phyloP scores from a whole-genome alignment of 441 rosid species.

The Gossypium gossypioides region DNA sequence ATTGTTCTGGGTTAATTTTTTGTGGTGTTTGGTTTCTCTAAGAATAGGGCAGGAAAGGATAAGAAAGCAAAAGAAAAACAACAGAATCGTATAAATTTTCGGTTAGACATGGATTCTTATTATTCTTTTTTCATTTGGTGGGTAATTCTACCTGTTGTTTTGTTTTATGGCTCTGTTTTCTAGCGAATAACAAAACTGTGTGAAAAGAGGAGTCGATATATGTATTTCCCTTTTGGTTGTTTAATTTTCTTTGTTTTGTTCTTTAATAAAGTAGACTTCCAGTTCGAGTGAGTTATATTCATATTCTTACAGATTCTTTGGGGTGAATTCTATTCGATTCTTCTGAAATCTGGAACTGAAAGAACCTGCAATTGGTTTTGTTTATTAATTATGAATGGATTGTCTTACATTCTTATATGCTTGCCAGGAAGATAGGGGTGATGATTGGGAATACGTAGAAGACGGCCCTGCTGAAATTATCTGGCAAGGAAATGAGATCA shows the following conservation, averaged over 20 bases:
- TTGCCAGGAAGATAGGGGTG: conserved; percentile 39
- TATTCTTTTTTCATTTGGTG: neutral
- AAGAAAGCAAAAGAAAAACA: neutral
- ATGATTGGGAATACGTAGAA: conserved; percentile 74
- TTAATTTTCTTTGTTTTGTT: neutral
- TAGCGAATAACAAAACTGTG: neutral
- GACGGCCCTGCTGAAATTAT: conserved; percentile 88
- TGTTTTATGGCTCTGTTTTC: neutral
- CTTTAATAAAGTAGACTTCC: neutral
- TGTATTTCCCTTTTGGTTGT: neutral
- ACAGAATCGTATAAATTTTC: neutral
- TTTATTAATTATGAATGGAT: conserved; percentile 16
- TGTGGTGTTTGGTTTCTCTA: conserved; percentile 13
- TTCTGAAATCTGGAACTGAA: conserved; percentile 2
- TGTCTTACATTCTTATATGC: conserved; percentile 28
- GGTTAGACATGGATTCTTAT: neutral
- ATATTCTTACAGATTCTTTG: neutral
- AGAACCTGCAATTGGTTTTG: neutral
- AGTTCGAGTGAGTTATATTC: neutral
- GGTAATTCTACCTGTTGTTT: neutral
- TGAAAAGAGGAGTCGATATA: neutral
- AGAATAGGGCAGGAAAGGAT: neutral
- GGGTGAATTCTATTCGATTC: neutral
- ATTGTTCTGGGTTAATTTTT: neutral
- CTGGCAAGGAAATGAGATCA: conserved; percentile 84